These are phyloP conservation scores for Candida sanyiensis DNA, from an alignment of 805 yeast genomes.

Conservation along the genomic window DNA sequence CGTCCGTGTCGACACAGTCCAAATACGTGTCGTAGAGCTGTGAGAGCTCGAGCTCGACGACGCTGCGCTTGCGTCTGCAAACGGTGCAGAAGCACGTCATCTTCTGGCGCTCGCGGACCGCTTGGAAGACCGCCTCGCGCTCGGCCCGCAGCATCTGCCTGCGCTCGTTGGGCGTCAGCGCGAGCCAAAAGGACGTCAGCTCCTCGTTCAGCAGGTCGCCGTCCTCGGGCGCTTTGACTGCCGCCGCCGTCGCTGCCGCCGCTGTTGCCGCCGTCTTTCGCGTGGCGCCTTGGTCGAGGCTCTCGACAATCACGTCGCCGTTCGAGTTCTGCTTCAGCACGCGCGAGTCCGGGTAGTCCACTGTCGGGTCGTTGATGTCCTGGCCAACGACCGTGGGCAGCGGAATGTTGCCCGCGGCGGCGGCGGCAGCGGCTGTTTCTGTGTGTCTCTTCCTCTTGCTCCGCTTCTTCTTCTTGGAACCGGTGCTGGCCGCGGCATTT, in stretches of 20 bases:
- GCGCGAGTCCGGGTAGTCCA: conserved; percentile 68
- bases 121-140: conserved; percentile 59
- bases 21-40: conserved; percentile 65
- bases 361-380: conserved; percentile 45
- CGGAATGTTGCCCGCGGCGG: neutral
- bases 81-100: conserved; percentile 62
- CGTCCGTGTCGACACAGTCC: conserved; percentile 28
- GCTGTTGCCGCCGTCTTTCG: too few relatives aligned
- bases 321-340: conserved; percentile 65
- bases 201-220: conserved; percentile 19
- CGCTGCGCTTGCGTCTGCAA: conserved; percentile 68
- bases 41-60: conserved; percentile 73
- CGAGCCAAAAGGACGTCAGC: conserved; percentile 51
- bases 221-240: too few relatives aligned
- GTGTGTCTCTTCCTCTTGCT: conserved; percentile 28
- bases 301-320: conserved; percentile 72
- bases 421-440: neutral
- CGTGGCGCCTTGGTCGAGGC: conserved; percentile 24
- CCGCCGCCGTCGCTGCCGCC: too few relatives aligned
- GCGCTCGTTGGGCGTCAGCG: conserved; percentile 54
- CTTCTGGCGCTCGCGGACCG: conserved; percentile 55
- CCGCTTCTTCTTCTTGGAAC: conserved; percentile 27
- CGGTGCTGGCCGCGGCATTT: conserved; percentile 2
- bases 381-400: conserved; percentile 17
- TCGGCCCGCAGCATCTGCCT: conserved; percentile 58